Conservation (phyloP, 768 basidiomycete genomes). For the Naganishia vaughanmartiniae region DNA sequence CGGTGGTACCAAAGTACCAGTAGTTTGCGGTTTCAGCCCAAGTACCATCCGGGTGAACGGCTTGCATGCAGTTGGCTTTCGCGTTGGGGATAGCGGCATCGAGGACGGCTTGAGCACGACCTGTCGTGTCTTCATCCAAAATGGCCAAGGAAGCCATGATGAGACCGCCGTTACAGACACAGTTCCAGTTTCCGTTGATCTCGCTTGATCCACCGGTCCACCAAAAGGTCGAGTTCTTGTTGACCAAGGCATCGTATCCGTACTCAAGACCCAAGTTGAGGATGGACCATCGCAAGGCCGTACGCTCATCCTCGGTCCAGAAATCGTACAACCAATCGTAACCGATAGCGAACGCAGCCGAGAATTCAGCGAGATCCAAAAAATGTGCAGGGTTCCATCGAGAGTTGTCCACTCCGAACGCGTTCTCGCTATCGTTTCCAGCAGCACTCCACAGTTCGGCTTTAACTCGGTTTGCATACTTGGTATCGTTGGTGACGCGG, state of each 20-base stretch:
- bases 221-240: slow-evolving; percentile 58
- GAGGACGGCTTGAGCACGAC: slow-evolving; percentile 67
- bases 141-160: slow-evolving; percentile 88
- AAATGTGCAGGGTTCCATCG: slow-evolving; percentile 89
- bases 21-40: slow-evolving; percentile 88
- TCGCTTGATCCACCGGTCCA: slow-evolving; percentile 58
- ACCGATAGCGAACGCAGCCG: slow-evolving; percentile 81
- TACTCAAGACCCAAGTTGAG: slow-evolving; percentile 71
- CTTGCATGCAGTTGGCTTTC: slow-evolving; percentile 66
- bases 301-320: slow-evolving; percentile 72
- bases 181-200: slow-evolving; percentile 92
- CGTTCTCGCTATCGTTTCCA: slow-evolving; percentile 61
- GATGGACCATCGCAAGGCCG: slow-evolving; percentile 67
- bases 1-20: slow-evolving; percentile 77
- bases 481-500: slow-evolving; percentile 84
- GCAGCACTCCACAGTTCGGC: slow-evolving; percentile 78
- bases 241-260: slow-evolving; percentile 62
- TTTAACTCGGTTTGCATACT: slow-evolving; percentile 84
- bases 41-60: slow-evolving; percentile 67
- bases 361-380: slow-evolving; percentile 79
- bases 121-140: slow-evolving; percentile 68
- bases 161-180: slow-evolving; percentile 82
- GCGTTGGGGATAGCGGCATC: slow-evolving; percentile 70
- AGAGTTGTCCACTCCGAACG: slow-evolving; percentile 64
- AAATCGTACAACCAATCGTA: slow-evolving; percentile 94